Evolutionary conservation across 192 early-diverging fungal genomes (phyloP).

Genomic region (Entomortierella parvispora): DNA sequence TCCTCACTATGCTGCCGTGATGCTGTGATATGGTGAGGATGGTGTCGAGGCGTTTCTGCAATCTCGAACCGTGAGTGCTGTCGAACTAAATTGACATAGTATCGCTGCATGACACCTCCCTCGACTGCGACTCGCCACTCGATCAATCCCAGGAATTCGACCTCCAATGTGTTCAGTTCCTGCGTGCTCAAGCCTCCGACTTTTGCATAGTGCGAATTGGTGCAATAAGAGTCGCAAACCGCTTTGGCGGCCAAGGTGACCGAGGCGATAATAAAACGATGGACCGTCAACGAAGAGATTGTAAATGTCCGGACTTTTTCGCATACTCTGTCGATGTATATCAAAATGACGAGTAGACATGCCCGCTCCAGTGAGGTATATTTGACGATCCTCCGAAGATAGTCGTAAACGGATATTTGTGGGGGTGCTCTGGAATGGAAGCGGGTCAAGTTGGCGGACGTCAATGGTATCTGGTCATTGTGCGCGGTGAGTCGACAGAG

Average conservation of each 20-base stretch:
- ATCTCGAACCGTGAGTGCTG: conserved; percentile 73
- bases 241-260: conserved; percentile 89
- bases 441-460: conserved; percentile 78
- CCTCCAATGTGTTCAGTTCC: conserved; percentile 93
- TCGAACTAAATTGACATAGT: conserved; percentile 90
- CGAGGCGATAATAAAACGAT: conserved; percentile 93
- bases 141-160: conserved; percentile 89
- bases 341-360: conserved; percentile 86
- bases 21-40: background rate
- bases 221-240: conserved; percentile 93
- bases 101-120: conserved; percentile 85
- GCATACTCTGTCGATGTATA: conserved; percentile 95
- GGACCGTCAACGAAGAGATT: conserved; percentile 92
- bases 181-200: conserved; percentile 94
- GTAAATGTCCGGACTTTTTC: conserved; percentile 80
- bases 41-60: conserved; percentile 11
- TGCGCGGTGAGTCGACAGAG: conserved; percentile 65
- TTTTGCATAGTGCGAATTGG: conserved; percentile 94
- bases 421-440: conserved; percentile 96
- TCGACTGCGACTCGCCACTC: conserved; percentile 90
- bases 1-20: conserved; percentile 4
- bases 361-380: conserved; percentile 92
- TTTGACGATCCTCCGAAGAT: conserved; percentile 89
- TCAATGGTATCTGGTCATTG: conserved; percentile 69
- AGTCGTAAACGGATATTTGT: conserved; percentile 86